Evolutionary conservation across 2,329 filamentous ascomycete species (phyloP), one percentile per base, ranked within the genome.

Genomic region (Hypoxylon rubiginosum): DNA sequence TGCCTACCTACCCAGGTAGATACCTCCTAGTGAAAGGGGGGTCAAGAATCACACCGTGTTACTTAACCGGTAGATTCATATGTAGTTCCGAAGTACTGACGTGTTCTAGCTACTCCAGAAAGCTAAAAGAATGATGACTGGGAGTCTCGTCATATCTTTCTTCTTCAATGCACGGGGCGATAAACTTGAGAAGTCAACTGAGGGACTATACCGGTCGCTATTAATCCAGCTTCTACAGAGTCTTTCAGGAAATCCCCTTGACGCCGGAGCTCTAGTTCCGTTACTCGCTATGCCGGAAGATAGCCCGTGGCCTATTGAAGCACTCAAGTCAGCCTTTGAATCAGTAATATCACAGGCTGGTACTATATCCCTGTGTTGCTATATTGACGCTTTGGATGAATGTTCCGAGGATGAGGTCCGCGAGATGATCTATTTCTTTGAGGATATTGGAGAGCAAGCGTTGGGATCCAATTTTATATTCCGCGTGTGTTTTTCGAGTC

Each of bases 121-220:
- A 8, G 15, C 73, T 39, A 46, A 67, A n/a, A 66, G 66, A 17
- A 66, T 54, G 19, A 73, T 70, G 24, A 26, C 51, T 2, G 64
- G 70, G 13, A 61, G 64, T 0, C 43, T 75, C 0, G 66, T 81
- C 0, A 59, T 83, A 0, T 81, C 79, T 0, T 85, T 84, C 73
- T 86, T 85, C 72, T 86, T 85, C 76, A 82, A 85, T 58, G 82
- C 82, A 0, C 73, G 81, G 58, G 83, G 83, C 0, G 73, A 76
- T 0, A 32, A 73, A 4, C 71, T 84, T 8, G 83, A 88, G 49
- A 84, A 77, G 56, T 81, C 84, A 0, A 76, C 78, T 0, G 26
- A 74, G 0, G 86, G 86, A 0, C 79, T 88, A 73, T 87, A 86
- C 66, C 79, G 85, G 2, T 84, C 84, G 0, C 58, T 88, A 0